Evolutionary conservation across 1,284 basidiomycete genomes (phyloP).

Genomic region (Rhodotorula sp.): DNA sequence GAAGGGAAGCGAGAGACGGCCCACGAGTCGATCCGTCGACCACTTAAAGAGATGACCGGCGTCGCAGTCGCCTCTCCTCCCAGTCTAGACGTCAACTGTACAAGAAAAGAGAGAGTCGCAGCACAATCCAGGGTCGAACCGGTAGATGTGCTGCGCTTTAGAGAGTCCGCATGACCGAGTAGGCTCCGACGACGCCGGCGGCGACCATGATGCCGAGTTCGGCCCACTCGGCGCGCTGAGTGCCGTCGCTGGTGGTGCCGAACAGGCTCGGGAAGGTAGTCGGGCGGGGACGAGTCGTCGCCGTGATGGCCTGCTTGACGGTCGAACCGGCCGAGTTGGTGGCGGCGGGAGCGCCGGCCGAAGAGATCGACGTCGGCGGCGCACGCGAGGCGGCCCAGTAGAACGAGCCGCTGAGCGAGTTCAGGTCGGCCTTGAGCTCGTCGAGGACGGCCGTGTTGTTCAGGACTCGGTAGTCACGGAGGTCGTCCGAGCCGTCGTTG

Average conservation of each 20-base stretch:
- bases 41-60: not conserved
- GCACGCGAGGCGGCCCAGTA: slow-evolving; percentile 35
- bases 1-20: not conserved
- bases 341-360: slow-evolving; percentile 30
- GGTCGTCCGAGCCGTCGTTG: slow-evolving; percentile 39
- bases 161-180: slow-evolving; percentile 36
- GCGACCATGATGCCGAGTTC: slow-evolving; percentile 35
- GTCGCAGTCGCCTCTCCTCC: not conserved
- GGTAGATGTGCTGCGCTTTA: slow-evolving; percentile 3
- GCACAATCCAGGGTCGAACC: not conserved
- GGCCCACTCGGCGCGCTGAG: slow-evolving; percentile 32
- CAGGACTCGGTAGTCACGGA: slow-evolving; percentile 44
- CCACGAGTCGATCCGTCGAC: not conserved
- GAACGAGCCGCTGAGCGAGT: slow-evolving; percentile 34
- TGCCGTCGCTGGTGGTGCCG: slow-evolving; percentile 32
- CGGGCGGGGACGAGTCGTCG: slow-evolving; percentile 34
- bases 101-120: not conserved
- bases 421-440: slow-evolving; percentile 38
- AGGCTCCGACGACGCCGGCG: slow-evolving; percentile 30
- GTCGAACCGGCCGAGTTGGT: slow-evolving; percentile 34
- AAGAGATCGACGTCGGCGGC: slow-evolving; percentile 35
- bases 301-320: slow-evolving; percentile 36
- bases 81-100: slow-evolving; percentile 3
- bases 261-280: slow-evolving; percentile 41
- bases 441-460: slow-evolving; percentile 37